Evolutionary conservation across 1,284 basidiomycete species (phyloP), one percentile per base, ranked within the genome.

Genomic region (Malassezia equina): DNA sequence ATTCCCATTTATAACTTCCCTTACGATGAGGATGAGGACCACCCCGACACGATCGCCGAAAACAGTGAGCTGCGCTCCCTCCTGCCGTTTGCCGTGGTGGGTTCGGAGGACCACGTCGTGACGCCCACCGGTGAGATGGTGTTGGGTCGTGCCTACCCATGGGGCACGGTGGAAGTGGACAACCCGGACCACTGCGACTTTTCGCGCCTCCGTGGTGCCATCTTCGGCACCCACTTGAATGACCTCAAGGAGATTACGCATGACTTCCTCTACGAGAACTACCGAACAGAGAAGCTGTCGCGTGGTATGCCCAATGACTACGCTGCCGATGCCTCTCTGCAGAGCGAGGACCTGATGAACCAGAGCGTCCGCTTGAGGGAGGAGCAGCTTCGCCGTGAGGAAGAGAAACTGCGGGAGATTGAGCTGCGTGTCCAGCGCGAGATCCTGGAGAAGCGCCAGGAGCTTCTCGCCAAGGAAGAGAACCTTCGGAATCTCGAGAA

Each of bases 1-100:
- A 98, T 99, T 66, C 93, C 94, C 6, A 86, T 98, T 42, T 99
- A 98, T 81, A 98, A 98, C 80, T 98, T 98, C 82, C 94, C 94
- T 0, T 98, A 94, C 76, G 94, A 98, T 67, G 85, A 90, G 21
- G 94, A 98, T 77, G 94, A 98, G 78, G 77, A 99, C 71, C 94
- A 99, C 75, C 91, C 96, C 74, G 94, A 98, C 71, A 96, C 93
- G 4, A 91, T 99, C 62, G 85, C 88, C 69, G 94, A 98, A 78
- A 99, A 98, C 79, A 72, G 69, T 11, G 71, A 75, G 53, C 64
- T 75, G n/a, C 68, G 73, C 40, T 60, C 60, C 27, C 53, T 73
- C 43, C 67, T 73, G 64, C 94, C 94, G 0, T 99, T 99, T 75
- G 90, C 94, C 17, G 87, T 99, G 67, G 86, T 99, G 65, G 94